A percentile compares a stretch with the other conserved stretches of the same genome.
phyloP scores from a whole-genome alignment of 306 rosid species.

The Cicer yamashitae region DNA sequence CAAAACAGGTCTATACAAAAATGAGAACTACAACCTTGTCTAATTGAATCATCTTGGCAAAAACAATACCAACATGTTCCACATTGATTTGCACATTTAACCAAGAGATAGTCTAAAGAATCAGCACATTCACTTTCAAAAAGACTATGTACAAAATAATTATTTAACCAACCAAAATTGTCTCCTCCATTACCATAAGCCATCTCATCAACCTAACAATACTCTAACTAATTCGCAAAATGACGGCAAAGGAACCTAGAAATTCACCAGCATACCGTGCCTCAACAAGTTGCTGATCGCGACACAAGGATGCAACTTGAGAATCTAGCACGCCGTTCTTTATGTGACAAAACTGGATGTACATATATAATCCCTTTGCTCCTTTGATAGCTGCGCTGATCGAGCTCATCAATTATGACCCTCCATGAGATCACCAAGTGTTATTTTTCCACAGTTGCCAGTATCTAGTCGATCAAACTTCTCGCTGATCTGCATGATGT shows the following conservation, averaged over 20 bases:
- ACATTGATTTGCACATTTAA: constrained; percentile 19
- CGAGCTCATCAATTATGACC: constrained; percentile 43
- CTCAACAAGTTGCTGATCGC: constrained; percentile 10
- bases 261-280: constrained; percentile 34
- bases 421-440: constrained; percentile 79
- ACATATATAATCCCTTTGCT: not conserved
- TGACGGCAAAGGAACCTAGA: constrained; percentile 33
- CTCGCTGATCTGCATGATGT: constrained; percentile 69
- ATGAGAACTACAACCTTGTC: constrained; percentile 23
- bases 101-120: constrained; percentile 42
- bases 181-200: constrained; percentile 31
- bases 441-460: constrained; percentile 84
- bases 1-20: constrained; percentile 28
- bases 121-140: not conserved
- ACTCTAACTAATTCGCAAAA: constrained; percentile 27
- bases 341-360: constrained; percentile 6
- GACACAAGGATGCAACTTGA: constrained; percentile 39
- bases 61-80: constrained; percentile 21
- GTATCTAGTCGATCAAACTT: constrained; percentile 83
- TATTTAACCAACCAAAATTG: constrained; percentile 38
- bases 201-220: constrained; percentile 43
- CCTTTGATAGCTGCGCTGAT: not conserved
- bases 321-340: constrained; percentile 19
- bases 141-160: constrained; percentile 46
- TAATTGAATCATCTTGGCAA: constrained; percentile 28